Evolutionary conservation across 305 asterid species (phyloP).

Genomic region (Fraxinus velutina): DNA sequence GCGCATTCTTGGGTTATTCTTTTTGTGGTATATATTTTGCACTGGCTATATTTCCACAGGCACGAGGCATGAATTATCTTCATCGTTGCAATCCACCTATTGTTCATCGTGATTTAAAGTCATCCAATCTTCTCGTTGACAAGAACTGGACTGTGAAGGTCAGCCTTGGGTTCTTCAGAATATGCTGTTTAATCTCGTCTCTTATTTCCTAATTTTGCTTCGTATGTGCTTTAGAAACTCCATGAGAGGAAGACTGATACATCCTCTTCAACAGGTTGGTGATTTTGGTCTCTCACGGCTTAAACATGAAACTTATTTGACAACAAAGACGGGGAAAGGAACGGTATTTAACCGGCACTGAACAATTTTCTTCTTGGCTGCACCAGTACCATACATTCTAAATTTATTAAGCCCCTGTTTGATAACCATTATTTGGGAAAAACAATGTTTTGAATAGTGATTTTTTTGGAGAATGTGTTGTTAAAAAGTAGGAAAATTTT

Average conservation of each 20-base stretch:
- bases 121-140: conserved; percentile 97
- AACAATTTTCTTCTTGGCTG: conserved; percentile 10
- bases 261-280: conserved; percentile 60
- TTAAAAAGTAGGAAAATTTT: not conserved
- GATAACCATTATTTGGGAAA: not conserved
- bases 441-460: not conserved
- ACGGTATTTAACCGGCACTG: conserved; percentile 48
- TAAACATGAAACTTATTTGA: conserved; percentile 77
- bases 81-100: conserved; percentile 88
- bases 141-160: conserved; percentile 99
- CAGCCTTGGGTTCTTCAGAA: conserved; percentile 17
- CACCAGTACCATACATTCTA: conserved; percentile 5
- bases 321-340: conserved; percentile 88
- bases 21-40: conserved; percentile 1
- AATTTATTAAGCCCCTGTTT: not conserved
- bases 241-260: conserved; percentile 17
- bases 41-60: conserved; percentile 44
- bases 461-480: not conserved
- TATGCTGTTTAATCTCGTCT: not conserved
- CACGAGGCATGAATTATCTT: conserved; percentile 97
- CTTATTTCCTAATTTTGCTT: conserved; percentile 10
- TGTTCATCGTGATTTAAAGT: conserved; percentile 93
- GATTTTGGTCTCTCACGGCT: conserved; percentile 97
- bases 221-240: conserved; percentile 7
- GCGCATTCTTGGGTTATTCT: not conserved